Conservation (phyloP, 306 rosid genomes). For the Begonia peltatifolia region DNA sequence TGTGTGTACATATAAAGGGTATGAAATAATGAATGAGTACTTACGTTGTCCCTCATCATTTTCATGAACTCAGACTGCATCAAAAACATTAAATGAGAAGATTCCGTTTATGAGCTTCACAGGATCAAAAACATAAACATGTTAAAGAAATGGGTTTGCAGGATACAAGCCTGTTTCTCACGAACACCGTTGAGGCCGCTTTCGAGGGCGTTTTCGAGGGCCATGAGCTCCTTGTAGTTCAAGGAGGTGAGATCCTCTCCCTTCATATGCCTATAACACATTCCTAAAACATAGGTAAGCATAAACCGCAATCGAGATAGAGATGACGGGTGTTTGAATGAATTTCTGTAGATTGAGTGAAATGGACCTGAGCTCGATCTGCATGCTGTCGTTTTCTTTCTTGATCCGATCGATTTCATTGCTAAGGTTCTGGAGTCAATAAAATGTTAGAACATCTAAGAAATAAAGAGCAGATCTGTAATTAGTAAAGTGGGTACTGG, state of each 20-base stretch:
- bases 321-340: no score
- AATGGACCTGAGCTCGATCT: constrained; percentile 54
- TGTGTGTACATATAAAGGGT: no score
- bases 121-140: neutral
- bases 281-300: neutral
- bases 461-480: neutral
- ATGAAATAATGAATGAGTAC: constrained; percentile 7
- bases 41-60: constrained; percentile 45
- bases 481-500: neutral
- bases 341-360: neutral
- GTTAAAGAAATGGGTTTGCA: no score
- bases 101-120: neutral
- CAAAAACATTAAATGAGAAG: neutral
- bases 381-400: constrained; percentile 88
- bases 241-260: constrained; percentile 73
- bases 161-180: constrained; percentile 35
- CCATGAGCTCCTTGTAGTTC: constrained; percentile 53
- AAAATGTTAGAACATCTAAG: neutral
- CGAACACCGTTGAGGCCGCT: constrained; percentile 50
- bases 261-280: constrained; percentile 59
- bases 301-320: neutral
- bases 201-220: constrained; percentile 50
- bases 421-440: constrained; percentile 41
- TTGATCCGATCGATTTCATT: constrained; percentile 70
- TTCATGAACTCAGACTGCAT: constrained; percentile 40